Base-by-base conservation (phyloP, 208 protist genomes). In the Crithidia expoeki region DNA sequence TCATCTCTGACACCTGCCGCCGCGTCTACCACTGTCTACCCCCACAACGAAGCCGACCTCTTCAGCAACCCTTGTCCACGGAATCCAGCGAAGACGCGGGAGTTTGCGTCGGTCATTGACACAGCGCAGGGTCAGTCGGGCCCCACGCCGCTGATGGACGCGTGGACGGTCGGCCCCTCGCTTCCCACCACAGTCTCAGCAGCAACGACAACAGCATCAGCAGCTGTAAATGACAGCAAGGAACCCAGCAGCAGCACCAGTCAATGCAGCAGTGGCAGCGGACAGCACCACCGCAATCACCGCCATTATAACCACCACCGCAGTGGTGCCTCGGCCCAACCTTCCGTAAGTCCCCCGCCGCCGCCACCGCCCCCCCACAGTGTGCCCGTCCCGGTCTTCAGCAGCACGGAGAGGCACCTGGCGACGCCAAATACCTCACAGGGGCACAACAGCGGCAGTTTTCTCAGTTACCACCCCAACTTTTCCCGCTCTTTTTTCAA, bases 391-490 rank as follows among this genome's bases (percentile, higher is more conserved):
- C 61, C 61, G 5, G 61, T 67, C 28, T 34, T 67, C 47, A 67
- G 47, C 61, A 57, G 47, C 47, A 67, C 47, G 3, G 61, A 67
- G 49, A 47, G 49, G 47, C 61, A 42, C 21, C 61, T 21, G 11
- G 30, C 47, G 1, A n/a, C 32, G 11, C 33, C 46, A 4, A 21
- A 1, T 19, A 67, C 61, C 0, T 10, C 61, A 2, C 61, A 42
- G 23, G 21, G 32, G 49, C 61, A 67, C 61, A 67, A 55, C 47
- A 57, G 12, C 30, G 49, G 61, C 49, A 67, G 23, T 25, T 57
- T 67, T 40, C 17, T 67, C 17, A 67, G 44, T 21, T 57, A 25
- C 61, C 61, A 57, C 61, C 47, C 61, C 0, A 57, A 55, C 61
- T 67, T 67, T 12, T 55, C 61, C 0, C 49, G 61, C 1, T 25